Conservation (phyloP, 1,284 basidiomycete genomes). For the Rhizoctonia solani region DNA sequence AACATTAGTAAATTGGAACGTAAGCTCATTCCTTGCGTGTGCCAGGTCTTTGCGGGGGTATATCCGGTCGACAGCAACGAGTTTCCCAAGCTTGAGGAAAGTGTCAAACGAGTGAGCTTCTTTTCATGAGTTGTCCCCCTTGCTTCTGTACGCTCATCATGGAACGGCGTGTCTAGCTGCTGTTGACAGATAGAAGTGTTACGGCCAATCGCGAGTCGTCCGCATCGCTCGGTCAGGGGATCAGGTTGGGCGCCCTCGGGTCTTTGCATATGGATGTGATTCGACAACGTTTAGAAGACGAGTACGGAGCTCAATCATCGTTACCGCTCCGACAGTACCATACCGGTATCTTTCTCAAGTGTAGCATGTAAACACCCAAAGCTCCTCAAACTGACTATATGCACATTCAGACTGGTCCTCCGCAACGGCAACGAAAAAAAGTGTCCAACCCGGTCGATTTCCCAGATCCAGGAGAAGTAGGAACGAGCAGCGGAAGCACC, state of each 20-base stretch:
- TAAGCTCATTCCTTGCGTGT: slow-evolving; percentile 8
- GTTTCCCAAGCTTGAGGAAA: slow-evolving; percentile 94
- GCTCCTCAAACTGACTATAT: slow-evolving; percentile 11
- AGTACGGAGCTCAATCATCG: slow-evolving; percentile 88
- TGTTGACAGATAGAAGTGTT: slow-evolving; percentile 87
- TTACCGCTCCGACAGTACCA: slow-evolving; percentile 92
- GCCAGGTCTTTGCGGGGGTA: slow-evolving; percentile 90
- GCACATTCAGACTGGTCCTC: slow-evolving; percentile 64
- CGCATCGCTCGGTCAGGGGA: slow-evolving; percentile 92
- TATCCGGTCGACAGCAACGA: slow-evolving; percentile 93
- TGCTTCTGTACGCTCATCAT: neutral
- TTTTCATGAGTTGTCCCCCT: neutral
- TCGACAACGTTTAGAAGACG: slow-evolving; percentile 94
- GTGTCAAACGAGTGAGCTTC: slow-evolving; percentile 79
- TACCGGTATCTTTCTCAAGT: slow-evolving; percentile 68
- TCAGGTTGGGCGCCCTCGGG: slow-evolving; percentile 92
- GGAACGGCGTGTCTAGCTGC: slow-evolving; percentile 60
- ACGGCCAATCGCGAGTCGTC: slow-evolving; percentile 93
- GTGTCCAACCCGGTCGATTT: slow-evolving; percentile 94
- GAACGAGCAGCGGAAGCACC: slow-evolving; percentile 46
- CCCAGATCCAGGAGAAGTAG: slow-evolving; percentile 74
- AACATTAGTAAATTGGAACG: neutral
- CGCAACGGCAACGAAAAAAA: slow-evolving; percentile 62
- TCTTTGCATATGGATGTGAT: slow-evolving; percentile 98
- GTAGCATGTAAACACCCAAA: neutral